Evolutionary conservation across 192 early-diverging fungal species (phyloP).

Genomic region (Dissophora ornata): DNA sequence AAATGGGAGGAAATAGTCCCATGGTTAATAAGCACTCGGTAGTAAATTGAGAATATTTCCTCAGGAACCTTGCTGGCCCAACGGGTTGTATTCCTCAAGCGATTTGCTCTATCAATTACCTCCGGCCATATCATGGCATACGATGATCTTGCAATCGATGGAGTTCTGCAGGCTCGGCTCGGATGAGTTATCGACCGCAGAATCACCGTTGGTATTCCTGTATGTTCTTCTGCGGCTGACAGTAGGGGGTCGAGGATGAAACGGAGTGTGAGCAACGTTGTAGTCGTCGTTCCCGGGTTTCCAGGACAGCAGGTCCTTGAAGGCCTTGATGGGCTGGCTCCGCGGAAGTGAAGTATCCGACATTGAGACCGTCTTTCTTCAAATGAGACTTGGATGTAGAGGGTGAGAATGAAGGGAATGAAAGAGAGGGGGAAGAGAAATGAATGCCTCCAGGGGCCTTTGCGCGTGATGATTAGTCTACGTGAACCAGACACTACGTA

Average conservation of each 20-base stretch:
- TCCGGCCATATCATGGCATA: slow-evolving; percentile 75
- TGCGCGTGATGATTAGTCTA: too few species aligned
- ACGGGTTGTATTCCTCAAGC: too few species aligned
- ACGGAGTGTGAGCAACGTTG: slow-evolving; percentile 51
- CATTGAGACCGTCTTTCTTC: slow-evolving; percentile 8
- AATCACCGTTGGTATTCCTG: background rate
- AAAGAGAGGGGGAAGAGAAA: background rate
- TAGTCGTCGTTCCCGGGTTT: slow-evolving; percentile 49
- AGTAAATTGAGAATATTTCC: too few species aligned
- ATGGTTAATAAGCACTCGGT: too few species aligned
- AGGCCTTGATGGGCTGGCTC: slow-evolving; percentile 18
- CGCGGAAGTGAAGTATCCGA: slow-evolving; percentile 7
- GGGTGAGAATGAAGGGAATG: background rate
- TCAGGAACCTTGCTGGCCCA: too few species aligned
- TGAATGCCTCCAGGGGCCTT: too few species aligned
- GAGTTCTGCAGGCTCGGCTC: background rate
- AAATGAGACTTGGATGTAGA: background rate
- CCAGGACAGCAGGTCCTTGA: slow-evolving; percentile 56
- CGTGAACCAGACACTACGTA: too few species aligned
- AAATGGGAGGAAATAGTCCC: background rate
- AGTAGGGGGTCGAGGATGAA: slow-evolving; percentile 32
- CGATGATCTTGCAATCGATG: slow-evolving; percentile 50
- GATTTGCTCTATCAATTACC: slow-evolving; percentile 38
- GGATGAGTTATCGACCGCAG: background rate
- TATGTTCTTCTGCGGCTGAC: background rate